Conservation (phyloP, 1,284 basidiomycete genomes). For the Phlebopus sp. region DNA sequence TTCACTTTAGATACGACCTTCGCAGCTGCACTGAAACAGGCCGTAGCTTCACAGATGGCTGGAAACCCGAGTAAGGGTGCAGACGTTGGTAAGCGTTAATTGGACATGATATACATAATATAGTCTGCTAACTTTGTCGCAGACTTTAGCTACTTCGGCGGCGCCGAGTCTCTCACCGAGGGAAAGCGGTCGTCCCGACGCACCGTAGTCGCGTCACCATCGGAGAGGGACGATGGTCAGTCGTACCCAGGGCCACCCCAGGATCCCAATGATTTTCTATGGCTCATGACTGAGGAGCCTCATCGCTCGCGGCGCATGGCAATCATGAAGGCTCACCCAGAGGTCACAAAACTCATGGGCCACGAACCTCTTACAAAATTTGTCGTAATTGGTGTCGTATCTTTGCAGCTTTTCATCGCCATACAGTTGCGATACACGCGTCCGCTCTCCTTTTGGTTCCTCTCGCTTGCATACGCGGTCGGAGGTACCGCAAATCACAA, state of each 20-base stretch:
- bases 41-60: conserved; percentile 2
- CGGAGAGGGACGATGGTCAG: conserved; percentile 39
- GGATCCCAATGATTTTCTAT: conserved; percentile 81
- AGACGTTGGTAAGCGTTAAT: conserved; percentile 17
- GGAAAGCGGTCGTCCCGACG: conserved; percentile 56
- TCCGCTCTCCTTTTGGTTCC: conserved; percentile 70
- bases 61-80: conserved; percentile 16
- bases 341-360: conserved; percentile 95
- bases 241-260: conserved; percentile 53
- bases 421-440: conserved; percentile 62
- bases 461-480: conserved; percentile 80
- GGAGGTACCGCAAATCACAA: conserved; percentile 98
- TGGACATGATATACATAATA: neutral
- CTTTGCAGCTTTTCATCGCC: conserved; percentile 72
- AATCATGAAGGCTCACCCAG: conserved; percentile 93
- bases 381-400: conserved; percentile 77
- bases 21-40: neutral
- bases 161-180: conserved; percentile 70
- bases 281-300: conserved; percentile 97
- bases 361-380: conserved; percentile 90
- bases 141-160: conserved; percentile 78
- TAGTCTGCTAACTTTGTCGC: neutral
- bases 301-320: conserved; percentile 85
- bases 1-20: neutral
- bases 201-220: conserved; percentile 45